phyloP scores from a whole-genome alignment of 306 rosid genomes.

The Gleditsia sinensis region DNA sequence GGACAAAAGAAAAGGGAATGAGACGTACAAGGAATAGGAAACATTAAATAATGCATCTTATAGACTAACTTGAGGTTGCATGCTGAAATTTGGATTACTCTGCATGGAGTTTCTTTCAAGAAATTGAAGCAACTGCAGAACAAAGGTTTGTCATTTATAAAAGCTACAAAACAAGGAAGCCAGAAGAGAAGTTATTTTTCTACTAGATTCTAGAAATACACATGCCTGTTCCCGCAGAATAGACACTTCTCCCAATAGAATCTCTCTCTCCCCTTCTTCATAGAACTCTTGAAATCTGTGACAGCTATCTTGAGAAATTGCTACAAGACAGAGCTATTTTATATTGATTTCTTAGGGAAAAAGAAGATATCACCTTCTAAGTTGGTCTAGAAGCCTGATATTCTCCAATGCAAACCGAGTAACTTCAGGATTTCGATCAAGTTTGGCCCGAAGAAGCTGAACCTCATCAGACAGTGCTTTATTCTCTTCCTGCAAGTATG shows the following conservation, averaged over 20 bases:
- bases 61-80: slow-evolving; percentile 63
- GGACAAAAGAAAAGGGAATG: slow-evolving; percentile 8
- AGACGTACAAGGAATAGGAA: slow-evolving; percentile 19
- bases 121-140: slow-evolving; percentile 71
- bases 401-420: slow-evolving; percentile 92
- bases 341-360: neutral
- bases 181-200: slow-evolving; percentile 10
- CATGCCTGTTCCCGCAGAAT: slow-evolving; percentile 74
- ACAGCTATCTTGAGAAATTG: slow-evolving; percentile 29
- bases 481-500: slow-evolving; percentile 73
- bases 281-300: slow-evolving; percentile 93
- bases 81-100: slow-evolving; percentile 38
- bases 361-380: slow-evolving; percentile 68
- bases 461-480: slow-evolving; percentile 76
- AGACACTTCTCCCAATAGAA: slow-evolving; percentile 71
- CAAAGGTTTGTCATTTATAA: slow-evolving; percentile 17
- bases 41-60: slow-evolving; percentile 13
- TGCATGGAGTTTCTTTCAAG: slow-evolving; percentile 59
- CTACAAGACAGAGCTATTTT: slow-evolving; percentile 6
- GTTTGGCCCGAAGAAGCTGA: slow-evolving; percentile 76
- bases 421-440: slow-evolving; percentile 94
- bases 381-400: slow-evolving; percentile 91
- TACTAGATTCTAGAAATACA: slow-evolving; percentile 29
- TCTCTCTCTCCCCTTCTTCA: slow-evolving; percentile 94
- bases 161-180: slow-evolving; percentile 35